These are phyloP conservation scores for Kuraishia capsulata DNA, from an alignment of 805 yeast species.

Conservation along the genomic window DNA sequence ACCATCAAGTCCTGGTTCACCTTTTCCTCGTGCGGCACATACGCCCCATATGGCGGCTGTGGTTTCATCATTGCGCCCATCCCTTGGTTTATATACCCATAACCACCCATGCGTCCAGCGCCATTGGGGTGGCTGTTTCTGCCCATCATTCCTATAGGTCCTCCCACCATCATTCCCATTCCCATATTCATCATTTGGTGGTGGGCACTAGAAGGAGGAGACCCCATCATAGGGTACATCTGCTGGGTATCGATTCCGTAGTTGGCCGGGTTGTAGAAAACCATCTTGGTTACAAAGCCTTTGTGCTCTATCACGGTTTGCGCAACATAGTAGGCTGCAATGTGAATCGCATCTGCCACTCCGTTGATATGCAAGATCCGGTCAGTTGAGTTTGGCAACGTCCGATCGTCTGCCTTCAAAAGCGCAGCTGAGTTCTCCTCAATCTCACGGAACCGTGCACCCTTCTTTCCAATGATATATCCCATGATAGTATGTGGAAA, in stretches of 20 bases:
- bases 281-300: conserved; percentile 45
- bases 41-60: conserved; percentile 1
- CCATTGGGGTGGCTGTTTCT: conserved; percentile 3
- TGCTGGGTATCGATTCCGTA: conserved; percentile 4
- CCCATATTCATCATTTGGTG: conserved; percentile 3
- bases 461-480: conserved; percentile 70
- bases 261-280: conserved; percentile 52
- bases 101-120: conserved; percentile 2
- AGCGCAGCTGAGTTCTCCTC: conserved; percentile 77
- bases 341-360: conserved; percentile 81
- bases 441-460: conserved; percentile 66
- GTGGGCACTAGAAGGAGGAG: conserved; percentile 4
- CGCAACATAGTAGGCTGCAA: conserved; percentile 68
- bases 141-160: conserved; percentile 12
- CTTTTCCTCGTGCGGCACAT: conserved; percentile 35
- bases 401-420: conserved; percentile 62
- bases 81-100: not conserved
- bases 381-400: conserved; percentile 71
- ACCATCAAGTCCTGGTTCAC: conserved; percentile 64
- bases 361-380: conserved; percentile 63
- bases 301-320: conserved; percentile 58
- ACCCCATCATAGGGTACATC: conserved; percentile 5
- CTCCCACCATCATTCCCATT: conserved; percentile 7
- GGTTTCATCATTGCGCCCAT: not conserved
- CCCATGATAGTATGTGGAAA: conserved; percentile 79